A percentile compares a stretch with the other conserved stretches of the same genome.
Conservation (phyloP, 768 basidiomycete genomes). For the Macrolepiota dolichaula region DNA sequence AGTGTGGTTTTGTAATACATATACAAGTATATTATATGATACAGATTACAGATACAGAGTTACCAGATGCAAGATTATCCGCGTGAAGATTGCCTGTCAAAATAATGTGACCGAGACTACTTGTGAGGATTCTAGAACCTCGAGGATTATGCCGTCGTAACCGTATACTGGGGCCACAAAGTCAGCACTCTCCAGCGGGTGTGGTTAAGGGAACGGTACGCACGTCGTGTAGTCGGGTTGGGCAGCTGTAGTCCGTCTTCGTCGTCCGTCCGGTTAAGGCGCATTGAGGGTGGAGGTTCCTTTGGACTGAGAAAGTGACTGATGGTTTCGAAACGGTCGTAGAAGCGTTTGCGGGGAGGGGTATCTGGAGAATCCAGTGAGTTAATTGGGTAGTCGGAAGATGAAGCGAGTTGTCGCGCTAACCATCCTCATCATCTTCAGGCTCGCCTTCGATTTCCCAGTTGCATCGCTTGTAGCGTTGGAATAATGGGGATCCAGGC, state of each 20-base stretch:
- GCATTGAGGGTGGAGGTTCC: conserved; percentile 78
- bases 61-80: not conserved
- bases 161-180: conserved; percentile 50
- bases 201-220: too few species aligned
- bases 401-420: conserved; percentile 4
- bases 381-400: conserved; percentile 4
- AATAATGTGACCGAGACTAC: conserved; percentile 73
- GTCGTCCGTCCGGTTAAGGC: conserved; percentile 74
- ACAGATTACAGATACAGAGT: not conserved
- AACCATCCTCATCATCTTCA: conserved; percentile 83
- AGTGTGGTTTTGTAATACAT: not conserved
- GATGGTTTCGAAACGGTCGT: conserved; percentile 77
- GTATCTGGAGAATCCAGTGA: conserved; percentile 45
- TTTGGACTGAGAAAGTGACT: conserved; percentile 73
- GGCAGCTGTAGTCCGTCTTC: conserved; percentile 69
- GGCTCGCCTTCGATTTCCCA: conserved; percentile 83
- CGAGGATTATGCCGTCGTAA: conserved; percentile 78
- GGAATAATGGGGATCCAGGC: conserved; percentile 89
- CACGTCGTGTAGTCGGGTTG: conserved; percentile 62
- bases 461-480: conserved; percentile 86
- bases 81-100: conserved; percentile 21
- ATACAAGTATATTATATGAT: not conserved
- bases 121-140: conserved; percentile 75
- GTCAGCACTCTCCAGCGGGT: too few species aligned
- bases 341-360: conserved; percentile 70